Evolutionary conservation across 768 basidiomycete genomes (phyloP).

Genomic region (Strobilomyces dryophilus): DNA sequence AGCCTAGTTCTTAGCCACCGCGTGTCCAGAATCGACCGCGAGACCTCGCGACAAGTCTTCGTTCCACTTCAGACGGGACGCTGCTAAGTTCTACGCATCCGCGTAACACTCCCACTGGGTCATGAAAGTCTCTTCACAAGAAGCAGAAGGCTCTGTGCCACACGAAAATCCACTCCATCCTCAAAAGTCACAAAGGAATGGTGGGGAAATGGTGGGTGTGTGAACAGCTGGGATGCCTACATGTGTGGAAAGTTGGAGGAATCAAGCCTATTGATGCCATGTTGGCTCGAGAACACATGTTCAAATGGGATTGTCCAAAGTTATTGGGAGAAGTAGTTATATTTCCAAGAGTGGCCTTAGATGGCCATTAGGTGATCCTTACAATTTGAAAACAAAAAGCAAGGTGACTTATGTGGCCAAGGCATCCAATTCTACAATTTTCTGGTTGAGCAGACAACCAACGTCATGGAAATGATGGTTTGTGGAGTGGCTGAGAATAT

Average conservation of each 20-base stretch:
- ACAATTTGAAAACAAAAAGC: background rate
- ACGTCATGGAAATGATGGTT: slow-evolving; percentile 30
- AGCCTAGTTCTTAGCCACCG: too few species aligned
- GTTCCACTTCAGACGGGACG: too few species aligned
- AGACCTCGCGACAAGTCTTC: too few species aligned
- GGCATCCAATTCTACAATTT: slow-evolving; percentile 47
- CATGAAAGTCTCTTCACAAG: slow-evolving; percentile 58
- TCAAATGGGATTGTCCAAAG: slow-evolving; percentile 8
- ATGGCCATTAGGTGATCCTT: slow-evolving; percentile 10
- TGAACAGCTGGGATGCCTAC: slow-evolving; percentile 15
- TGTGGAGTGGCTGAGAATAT: slow-evolving; percentile 47
- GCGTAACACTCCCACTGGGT: too few species aligned
- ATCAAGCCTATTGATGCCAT: background rate
- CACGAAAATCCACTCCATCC: slow-evolving; percentile 18
- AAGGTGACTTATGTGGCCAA: slow-evolving; percentile 48
- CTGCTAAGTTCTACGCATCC: too few species aligned
- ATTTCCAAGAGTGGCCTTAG: slow-evolving; percentile 41
- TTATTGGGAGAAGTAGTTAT: slow-evolving; percentile 27
- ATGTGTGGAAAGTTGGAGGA: slow-evolving; percentile 10
- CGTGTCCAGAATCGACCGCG: too few species aligned
- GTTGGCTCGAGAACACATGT: slow-evolving; percentile 12
- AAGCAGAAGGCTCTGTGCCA: slow-evolving; percentile 28
- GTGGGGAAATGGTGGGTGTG: slow-evolving; percentile 19
- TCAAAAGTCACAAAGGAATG: slow-evolving; percentile 13
- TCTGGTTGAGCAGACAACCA: slow-evolving; percentile 38